These are phyloP conservation scores for Lathyrus tuberosus DNA, from an alignment of 306 rosid genomes.

Conservation along the genomic window DNA sequence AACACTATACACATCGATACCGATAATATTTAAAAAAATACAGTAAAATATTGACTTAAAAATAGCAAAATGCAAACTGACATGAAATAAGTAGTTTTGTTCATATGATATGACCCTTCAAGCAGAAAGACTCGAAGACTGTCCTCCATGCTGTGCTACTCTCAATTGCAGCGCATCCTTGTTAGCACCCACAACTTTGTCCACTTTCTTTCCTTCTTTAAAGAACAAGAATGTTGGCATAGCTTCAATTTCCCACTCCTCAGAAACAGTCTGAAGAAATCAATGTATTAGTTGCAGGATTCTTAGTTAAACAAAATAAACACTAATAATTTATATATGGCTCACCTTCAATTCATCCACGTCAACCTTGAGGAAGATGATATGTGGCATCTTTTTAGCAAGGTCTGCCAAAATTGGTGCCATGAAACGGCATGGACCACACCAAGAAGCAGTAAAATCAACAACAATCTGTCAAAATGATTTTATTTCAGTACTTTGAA, in stretches of 20 bases:
- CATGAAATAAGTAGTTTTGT: no score
- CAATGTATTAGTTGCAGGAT: not conserved
- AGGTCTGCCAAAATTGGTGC: constrained; percentile 69
- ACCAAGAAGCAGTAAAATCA: constrained; percentile 93
- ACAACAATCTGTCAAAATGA: constrained; percentile 64
- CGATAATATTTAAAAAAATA: no score
- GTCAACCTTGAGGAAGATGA: constrained; percentile 76
- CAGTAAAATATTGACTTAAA: no score
- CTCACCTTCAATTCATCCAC: constrained; percentile 75
- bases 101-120: not conserved
- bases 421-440: constrained; percentile 85
- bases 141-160: constrained; percentile 43
- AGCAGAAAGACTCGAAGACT: constrained; percentile 12
- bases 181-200: constrained; percentile 72
- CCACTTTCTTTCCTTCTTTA: constrained; percentile 68
- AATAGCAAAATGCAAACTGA: no score
- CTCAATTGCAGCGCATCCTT: constrained; percentile 48
- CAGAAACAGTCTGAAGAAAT: constrained; percentile 55
- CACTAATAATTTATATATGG: not conserved
- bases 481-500: constrained; percentile 11
- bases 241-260: constrained; percentile 63
- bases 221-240: constrained; percentile 84
- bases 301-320: constrained; percentile 13
- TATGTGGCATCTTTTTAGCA: constrained; percentile 52
- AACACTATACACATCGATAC: no score